Base-by-base conservation (phyloP, 495 filamentous ascomycete species). In the Xylaria bambusicola region DNA sequence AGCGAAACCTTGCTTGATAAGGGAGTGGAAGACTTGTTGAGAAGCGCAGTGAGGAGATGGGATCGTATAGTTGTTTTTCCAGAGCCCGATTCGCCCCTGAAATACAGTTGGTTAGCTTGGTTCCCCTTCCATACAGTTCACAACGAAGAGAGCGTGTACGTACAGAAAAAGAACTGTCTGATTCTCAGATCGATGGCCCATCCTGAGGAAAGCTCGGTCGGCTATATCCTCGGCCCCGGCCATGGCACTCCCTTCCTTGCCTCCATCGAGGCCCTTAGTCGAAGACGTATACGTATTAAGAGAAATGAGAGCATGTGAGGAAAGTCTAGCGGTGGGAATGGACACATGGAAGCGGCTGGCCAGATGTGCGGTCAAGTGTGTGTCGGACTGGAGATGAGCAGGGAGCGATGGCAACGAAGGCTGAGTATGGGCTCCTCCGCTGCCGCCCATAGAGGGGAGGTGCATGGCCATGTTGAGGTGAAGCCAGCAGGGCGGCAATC, bases 11-110 rank as follows among this genome's bases (percentile, higher is more conserved):
- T 98, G 56, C 86, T 87, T 2, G 93, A 97, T 3, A 98, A 76
- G 1, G 94, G 94, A 7, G 94, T 98, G 0, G 92, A 89, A 12
- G 92, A 94, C 65, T 89, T 93, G 57, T 86, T 87, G 2, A 98
- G 80, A 46, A 98, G 82, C 15, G 92, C 83, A 9, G 91, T 89
- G 26, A 98, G 77, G 23, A 96, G 75, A 68, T 97, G 93, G 26
- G 92, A 88, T 26, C 94, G 89, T 67, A 98, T 77, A 0, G 94
- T 98, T 0, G 93, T 96, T 75, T 98, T 98, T 41, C 94, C 94
- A 44, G 94, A 87, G 47, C 94, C 94, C 23, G 91, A 94, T 80
- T 98, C 94, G 66, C 94, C 94, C 56, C 92, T 96, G 61, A 24
- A n/a, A n/a, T 56, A 58, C 5, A 35, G 15, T 26, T 47, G 50